Evolutionary conservation across 2,329 filamentous ascomycete species (phyloP).

Genomic region (Apiospora aurea): DNA sequence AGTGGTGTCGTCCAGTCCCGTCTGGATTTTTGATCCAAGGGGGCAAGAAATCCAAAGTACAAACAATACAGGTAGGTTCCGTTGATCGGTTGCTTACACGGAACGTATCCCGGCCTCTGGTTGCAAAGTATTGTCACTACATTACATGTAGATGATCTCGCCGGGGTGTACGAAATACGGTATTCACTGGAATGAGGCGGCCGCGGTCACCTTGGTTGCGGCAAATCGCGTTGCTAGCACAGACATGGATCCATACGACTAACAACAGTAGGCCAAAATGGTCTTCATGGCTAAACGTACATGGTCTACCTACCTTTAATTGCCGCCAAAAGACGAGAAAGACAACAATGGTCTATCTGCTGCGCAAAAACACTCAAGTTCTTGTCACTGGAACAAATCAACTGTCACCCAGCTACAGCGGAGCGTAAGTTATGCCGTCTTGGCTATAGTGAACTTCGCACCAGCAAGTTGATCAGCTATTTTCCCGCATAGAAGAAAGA

Average conservation of each 20-base stretch:
- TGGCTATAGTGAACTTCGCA: neutral
- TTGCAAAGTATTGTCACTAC: no score
- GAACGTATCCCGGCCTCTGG: neutral
- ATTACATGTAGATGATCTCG: neutral
- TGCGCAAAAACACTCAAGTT: neutral
- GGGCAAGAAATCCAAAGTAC: neutral
- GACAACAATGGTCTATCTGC: neutral
- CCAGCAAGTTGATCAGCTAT: neutral
- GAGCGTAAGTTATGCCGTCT: neutral
- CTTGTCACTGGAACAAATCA: neutral
- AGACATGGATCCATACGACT: neutral
- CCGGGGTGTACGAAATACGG: no score
- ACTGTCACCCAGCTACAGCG: neutral
- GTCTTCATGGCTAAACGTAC: neutral
- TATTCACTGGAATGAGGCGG: no score
- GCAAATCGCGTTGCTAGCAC: neutral
- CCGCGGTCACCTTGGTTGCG: neutral
- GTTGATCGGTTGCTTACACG: neutral
- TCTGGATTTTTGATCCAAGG: neutral
- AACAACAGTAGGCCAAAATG: neutral
- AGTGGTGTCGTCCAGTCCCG: neutral
- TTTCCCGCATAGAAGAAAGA: neutral
- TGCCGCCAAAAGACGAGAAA: neutral
- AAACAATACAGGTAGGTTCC: neutral
- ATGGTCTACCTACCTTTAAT: no score